These are phyloP conservation scores for Coelastrella sp. DNA, from an alignment of 139 green algal species.

Conservation along the genomic window DNA sequence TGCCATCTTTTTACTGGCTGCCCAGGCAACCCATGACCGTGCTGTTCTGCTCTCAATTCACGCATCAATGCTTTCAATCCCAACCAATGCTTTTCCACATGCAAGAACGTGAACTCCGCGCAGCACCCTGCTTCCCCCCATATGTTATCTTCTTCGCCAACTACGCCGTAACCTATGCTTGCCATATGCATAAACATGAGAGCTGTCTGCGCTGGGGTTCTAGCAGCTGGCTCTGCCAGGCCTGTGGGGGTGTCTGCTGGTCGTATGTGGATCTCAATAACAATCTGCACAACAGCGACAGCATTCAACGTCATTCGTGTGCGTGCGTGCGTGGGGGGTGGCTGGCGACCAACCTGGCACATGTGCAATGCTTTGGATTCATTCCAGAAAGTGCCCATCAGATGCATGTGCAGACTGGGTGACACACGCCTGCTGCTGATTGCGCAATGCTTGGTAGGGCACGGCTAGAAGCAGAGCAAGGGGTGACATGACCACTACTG, in stretches of 20 bases:
- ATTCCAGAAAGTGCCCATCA: too few species aligned
- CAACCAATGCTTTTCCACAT: slow-evolving; percentile 13
- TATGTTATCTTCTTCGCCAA: slow-evolving; percentile 40
- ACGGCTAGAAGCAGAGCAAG: too few species aligned
- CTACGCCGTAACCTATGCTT: slow-evolving; percentile 29
- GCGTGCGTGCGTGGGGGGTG: neutral
- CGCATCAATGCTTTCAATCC: neutral
- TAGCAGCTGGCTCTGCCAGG: neutral
- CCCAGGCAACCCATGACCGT: neutral
- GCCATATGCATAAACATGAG: slow-evolving; percentile 36
- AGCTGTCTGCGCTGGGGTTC: slow-evolving; percentile 17
- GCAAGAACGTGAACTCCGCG: slow-evolving; percentile 41
- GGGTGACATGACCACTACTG: too few species aligned
- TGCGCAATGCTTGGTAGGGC: too few species aligned
- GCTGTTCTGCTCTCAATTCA: neutral
- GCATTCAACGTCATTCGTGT: neutral
- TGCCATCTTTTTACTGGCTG: too few species aligned
- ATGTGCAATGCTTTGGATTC: neutral
- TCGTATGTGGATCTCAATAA: slow-evolving; percentile 23
- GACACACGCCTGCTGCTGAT: too few species aligned
- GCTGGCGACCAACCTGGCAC: neutral
- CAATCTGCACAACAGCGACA: neutral
- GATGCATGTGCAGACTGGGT: too few species aligned
- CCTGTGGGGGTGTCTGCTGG: neutral
- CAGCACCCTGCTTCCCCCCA: slow-evolving; percentile 29